phyloP scores from a whole-genome alignment of 805 yeast genomes.

The Starmerella riodocensis region DNA sequence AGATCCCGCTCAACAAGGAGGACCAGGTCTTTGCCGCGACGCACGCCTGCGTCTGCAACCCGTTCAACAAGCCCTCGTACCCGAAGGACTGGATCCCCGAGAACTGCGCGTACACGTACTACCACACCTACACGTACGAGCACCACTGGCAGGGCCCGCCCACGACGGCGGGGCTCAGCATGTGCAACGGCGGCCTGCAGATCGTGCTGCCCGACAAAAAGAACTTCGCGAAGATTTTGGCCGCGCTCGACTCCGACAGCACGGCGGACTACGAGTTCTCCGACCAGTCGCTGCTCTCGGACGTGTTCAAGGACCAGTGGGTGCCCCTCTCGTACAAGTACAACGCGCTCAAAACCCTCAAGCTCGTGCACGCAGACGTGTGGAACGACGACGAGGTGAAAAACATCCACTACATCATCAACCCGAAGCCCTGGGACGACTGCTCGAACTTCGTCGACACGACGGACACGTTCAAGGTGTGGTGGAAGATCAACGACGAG shows the following conservation, averaged over 20 bases:
- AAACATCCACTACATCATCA: conserved; percentile 43
- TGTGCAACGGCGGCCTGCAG: conserved; percentile 49
- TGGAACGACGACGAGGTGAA: conserved; percentile 40
- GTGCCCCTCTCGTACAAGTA: conserved; percentile 39
- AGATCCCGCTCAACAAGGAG: conserved; percentile 29
- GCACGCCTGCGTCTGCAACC: conserved; percentile 53
- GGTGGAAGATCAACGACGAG: conserved; percentile 36
- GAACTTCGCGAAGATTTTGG: conserved; percentile 32
- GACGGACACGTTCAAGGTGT: conserved; percentile 37
- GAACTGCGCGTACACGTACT: conserved; percentile 40
- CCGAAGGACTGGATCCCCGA: conserved; percentile 40
- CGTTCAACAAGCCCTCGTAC: conserved; percentile 38
- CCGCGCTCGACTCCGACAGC: conserved; percentile 30
- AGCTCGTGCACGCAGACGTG: conserved; percentile 33
- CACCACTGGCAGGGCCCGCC: conserved; percentile 33
- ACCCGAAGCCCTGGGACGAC: conserved; percentile 50
- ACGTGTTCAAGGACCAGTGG: conserved; percentile 41
- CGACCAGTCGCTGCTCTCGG: conserved; percentile 45
- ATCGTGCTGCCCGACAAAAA: conserved; percentile 35
- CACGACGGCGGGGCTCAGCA: conserved; percentile 32
- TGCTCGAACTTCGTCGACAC: conserved; percentile 28
- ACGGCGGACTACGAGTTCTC: conserved; percentile 40
- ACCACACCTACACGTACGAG: conserved; percentile 20
- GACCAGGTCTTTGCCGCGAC: conserved; percentile 39
- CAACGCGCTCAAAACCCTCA: conserved; percentile 44